Evolutionary conservation across 106 monocot species (phyloP).

Genomic region (Acorus gramineus): DNA sequence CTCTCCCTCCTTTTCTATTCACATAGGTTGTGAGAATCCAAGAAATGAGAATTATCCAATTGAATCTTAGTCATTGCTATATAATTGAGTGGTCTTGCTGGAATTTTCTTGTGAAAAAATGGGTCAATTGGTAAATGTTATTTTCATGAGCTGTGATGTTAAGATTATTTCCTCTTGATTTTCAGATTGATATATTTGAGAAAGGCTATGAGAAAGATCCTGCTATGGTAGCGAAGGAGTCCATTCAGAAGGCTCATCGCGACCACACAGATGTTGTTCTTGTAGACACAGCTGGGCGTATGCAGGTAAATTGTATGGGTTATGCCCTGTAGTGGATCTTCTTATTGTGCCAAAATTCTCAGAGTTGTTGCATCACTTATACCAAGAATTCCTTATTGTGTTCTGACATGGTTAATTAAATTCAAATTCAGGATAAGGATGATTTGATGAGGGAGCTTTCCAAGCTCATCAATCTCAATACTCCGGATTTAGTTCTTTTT

Average conservation of each 20-base stretch:
- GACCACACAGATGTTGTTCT: conserved; percentile 94
- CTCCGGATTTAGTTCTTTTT: conserved; percentile 88
- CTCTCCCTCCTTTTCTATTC: no score
- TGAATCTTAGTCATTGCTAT: no score
- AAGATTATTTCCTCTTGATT: conserved; percentile 3
- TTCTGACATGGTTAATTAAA: background rate
- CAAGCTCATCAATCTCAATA: conserved; percentile 96
- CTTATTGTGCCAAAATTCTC: no score
- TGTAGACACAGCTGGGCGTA: conserved; percentile 93
- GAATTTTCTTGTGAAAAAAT: no score
- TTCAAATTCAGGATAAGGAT: conserved; percentile 69
- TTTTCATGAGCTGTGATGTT: background rate
- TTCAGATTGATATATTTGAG: conserved; percentile 93
- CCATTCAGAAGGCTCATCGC: conserved; percentile 74
- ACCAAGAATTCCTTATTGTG: background rate
- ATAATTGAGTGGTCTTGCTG: background rate
- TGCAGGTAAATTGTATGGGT: conserved; percentile 53
- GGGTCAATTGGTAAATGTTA: no score
- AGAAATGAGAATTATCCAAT: no score
- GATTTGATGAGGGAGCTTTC: conserved; percentile 96
- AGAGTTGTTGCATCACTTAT: no score
- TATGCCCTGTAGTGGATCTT: background rate
- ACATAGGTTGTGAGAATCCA: no score
- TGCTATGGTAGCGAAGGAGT: conserved; percentile 93
- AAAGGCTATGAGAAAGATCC: conserved; percentile 99